Evolutionary conservation across 2,329 filamentous ascomycete genomes (phyloP), one percentile per base, ranked within the genome.

Genomic region (Fonsecaea nubica): DNA sequence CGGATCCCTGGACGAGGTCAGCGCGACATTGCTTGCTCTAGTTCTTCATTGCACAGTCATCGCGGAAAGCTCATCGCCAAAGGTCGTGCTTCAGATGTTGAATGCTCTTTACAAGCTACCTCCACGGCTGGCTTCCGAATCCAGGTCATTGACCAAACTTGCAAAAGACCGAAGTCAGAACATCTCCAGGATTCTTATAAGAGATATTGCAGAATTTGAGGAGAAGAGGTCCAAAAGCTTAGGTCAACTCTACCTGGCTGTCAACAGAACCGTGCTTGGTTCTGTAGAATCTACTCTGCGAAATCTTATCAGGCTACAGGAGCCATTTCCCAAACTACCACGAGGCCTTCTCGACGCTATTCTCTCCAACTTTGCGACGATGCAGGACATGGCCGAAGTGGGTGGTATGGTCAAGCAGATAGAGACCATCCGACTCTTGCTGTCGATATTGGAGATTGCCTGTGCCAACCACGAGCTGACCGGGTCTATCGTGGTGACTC

Each of bases 1-100:
- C 0, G 81, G 82, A 57, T 86, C 90, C 73, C 78, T 82, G 1
- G 90, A 93, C 74, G 70, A 75, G 40, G 65, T 80, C 18, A 69
- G 64, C 32, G 61, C 62, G 10, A 58, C 63, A n/a, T 63, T 72
- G 54, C 58, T 71, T 45, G 60, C 56, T 12, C 48, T 68, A 10
- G 62, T 66, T n/a, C 69, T 71, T 25, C 68, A 65, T 58, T 63
- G 40, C 15, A 42, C 71, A 54, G 58, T 59, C 18, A 48, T 62
- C 45, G 45, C 64, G 4, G 65, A 68, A 36, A 61, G 62, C 40
- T 62, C 65, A 13, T 67, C 69, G 12, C 60, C 62, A 9, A 62
- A 66, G 59, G 54, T 45, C 35, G 48, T 67, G 53, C 36, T 61
- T 33, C 62, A 66, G 62, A 60, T 65, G 21, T 65, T 66, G 42